Evolutionary conservation across 805 yeast genomes (phyloP).

Genomic region (Geotrichum ghanense): DNA sequence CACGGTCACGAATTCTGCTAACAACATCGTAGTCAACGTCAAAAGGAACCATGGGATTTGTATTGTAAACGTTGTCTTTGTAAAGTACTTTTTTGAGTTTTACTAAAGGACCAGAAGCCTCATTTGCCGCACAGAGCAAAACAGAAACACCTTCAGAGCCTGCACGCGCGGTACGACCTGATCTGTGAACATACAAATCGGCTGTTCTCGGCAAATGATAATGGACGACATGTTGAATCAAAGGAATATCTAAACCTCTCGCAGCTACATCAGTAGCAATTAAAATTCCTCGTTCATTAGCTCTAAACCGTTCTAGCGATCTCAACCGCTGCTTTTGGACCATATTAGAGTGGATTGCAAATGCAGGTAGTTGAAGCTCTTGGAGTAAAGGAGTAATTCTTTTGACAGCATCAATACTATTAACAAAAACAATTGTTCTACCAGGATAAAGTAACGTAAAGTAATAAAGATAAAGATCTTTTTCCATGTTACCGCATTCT

Average conservation of each 20-base stretch:
- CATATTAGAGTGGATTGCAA: constrained; percentile 88
- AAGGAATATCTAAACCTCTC: constrained; percentile 88
- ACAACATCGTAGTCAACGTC: constrained; percentile 71
- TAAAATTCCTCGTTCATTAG: constrained; percentile 38
- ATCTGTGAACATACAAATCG: constrained; percentile 87
- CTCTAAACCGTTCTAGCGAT: constrained; percentile 68
- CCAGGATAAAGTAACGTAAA: constrained; percentile 82
- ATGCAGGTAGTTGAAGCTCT: constrained; percentile 51
- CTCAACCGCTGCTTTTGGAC: constrained; percentile 85
- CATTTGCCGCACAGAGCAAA: constrained; percentile 87
- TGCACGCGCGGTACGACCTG: constrained; percentile 98
- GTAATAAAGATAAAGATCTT: constrained; percentile 84
- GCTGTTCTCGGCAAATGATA: constrained; percentile 93
- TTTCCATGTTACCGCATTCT: constrained; percentile 82
- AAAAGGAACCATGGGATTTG: constrained; percentile 41
- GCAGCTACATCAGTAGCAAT: constrained; percentile 98
- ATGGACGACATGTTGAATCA: constrained; percentile 87
- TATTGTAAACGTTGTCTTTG: constrained; percentile 27
- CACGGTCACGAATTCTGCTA: constrained; percentile 58
- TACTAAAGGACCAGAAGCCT: constrained; percentile 76
- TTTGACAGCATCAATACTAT: constrained; percentile 90
- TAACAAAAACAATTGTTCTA: constrained; percentile 80
- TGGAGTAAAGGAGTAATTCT: constrained; percentile 67
- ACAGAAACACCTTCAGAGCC: constrained; percentile 90
- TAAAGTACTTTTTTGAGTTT: constrained; percentile 50